Percentiles rank a stretch among this genome's conserved stretches.
These are phyloP conservation scores for Aspergillus melleus DNA, from an alignment of 2,329 filamentous ascomycete genomes.

Conservation along the genomic window DNA sequence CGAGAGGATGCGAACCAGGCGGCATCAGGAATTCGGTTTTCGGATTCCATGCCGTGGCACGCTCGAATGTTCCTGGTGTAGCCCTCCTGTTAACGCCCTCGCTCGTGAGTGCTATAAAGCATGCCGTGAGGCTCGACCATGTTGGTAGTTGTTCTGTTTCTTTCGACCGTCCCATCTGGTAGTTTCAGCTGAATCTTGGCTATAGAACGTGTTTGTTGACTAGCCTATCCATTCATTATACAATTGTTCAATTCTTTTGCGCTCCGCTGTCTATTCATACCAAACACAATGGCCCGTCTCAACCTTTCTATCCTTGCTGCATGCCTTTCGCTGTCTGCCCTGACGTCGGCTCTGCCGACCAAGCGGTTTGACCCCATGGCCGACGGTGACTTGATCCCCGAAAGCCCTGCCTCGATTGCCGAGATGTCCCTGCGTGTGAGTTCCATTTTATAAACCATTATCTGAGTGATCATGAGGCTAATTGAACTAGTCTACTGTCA, in stretches of 20 bases:
- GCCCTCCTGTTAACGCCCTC: neutral
- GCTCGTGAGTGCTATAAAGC: neutral
- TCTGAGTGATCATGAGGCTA: neutral
- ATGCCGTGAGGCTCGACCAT: neutral
- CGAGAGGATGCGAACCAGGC: neutral
- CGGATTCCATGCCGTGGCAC: neutral
- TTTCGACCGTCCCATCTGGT: neutral
- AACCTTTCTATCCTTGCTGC: slow-evolving; percentile 30
- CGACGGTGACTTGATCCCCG: neutral
- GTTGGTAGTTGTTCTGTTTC: neutral
- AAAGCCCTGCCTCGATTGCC: neutral
- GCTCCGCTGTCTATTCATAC: neutral
- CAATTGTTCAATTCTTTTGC: slow-evolving; percentile 12
- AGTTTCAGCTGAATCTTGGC: neutral
- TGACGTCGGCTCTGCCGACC: slow-evolving; percentile 30
- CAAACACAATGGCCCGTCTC: slow-evolving; percentile 32
- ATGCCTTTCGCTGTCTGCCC: slow-evolving; percentile 30
- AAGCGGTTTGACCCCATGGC: slow-evolving; percentile 9
- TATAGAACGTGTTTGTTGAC: slow-evolving; percentile 9
- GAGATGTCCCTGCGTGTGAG: slow-evolving; percentile 21
- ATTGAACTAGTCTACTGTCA: neutral
- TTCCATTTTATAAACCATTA: neutral
- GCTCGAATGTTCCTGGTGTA: neutral
- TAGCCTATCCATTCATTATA: slow-evolving; percentile 19
- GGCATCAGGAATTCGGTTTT: neutral